Percentiles rank a stretch among this genome's conserved stretches.
Evolutionary conservation across 768 basidiomycete genomes (phyloP).

Genomic region (Tylopilus rubrobrunneus): DNA sequence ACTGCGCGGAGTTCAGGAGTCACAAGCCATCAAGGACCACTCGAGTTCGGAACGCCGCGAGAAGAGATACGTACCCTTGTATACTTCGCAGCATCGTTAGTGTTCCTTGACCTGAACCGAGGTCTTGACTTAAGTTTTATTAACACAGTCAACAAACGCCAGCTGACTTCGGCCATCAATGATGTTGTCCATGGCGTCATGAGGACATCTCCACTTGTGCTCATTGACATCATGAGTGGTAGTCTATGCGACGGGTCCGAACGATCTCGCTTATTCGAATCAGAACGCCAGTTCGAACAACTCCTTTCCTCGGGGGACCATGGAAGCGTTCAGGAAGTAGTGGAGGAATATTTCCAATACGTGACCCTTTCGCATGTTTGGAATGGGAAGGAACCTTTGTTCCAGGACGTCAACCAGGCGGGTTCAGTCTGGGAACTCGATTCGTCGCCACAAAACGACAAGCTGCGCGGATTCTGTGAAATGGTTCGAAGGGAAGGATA

Average conservation of each 20-base stretch:
- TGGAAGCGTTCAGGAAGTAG: background rate
- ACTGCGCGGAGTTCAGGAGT: background rate
- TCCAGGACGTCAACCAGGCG: conserved; percentile 2
- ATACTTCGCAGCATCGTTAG: conserved; percentile 1
- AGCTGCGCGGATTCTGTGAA: conserved; percentile 9
- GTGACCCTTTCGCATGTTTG: conserved; percentile 14
- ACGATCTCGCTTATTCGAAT: background rate
- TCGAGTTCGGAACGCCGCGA: background rate
- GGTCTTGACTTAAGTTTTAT: background rate
- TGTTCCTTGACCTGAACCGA: too few species aligned
- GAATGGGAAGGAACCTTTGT: conserved; percentile 11
- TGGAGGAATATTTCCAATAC: conserved; percentile 7
- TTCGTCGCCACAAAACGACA: background rate
- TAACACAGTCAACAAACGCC: background rate
- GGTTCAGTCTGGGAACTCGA: conserved; percentile 6
- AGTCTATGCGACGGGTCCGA: background rate
- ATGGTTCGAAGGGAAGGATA: conserved; percentile 3
- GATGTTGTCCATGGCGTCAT: background rate
- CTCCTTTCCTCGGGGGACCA: conserved; percentile 7
- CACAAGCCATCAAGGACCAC: background rate
- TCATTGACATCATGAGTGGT: background rate
- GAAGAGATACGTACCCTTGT: background rate
- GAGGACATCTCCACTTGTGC: background rate
- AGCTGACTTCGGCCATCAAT: background rate
- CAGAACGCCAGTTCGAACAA: background rate